Evolutionary conservation across 2,329 filamentous ascomycete genomes (phyloP).

Genomic region (Lachnellula suecica): DNA sequence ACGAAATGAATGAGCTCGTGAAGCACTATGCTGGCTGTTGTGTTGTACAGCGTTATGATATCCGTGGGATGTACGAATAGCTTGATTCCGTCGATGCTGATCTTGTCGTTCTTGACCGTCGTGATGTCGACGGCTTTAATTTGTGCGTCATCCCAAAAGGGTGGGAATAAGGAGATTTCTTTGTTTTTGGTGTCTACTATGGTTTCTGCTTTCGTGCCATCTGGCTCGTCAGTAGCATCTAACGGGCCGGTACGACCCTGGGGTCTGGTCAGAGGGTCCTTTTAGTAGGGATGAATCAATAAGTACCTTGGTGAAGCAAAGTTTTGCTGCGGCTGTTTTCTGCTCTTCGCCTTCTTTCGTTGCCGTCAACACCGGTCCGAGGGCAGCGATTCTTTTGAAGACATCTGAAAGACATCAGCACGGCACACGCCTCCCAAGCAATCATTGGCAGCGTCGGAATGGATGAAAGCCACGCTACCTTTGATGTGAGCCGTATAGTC

Average conservation of each 20-base stretch:
- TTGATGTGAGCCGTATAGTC: no score
- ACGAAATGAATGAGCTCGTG: neutral
- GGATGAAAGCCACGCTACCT: no score
- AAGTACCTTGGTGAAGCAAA: neutral
- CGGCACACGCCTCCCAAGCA: no score
- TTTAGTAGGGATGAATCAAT: neutral
- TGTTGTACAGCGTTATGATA: neutral
- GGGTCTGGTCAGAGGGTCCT: neutral
- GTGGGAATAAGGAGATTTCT: neutral
- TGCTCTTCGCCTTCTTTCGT: neutral
- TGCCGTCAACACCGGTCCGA: neutral
- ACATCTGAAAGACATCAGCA: no score
- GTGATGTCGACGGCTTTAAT: neutral
- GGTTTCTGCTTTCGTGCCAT: neutral
- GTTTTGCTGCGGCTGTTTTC: neutral
- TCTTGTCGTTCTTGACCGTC: neutral
- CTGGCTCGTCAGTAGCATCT: neutral
- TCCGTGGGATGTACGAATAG: neutral
- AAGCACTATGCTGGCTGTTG: neutral
- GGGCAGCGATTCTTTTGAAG: neutral
- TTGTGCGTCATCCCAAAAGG: neutral
- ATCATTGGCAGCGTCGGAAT: no score
- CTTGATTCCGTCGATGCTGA: neutral
- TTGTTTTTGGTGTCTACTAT: neutral
- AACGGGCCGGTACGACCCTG: neutral